Base-by-base conservation (phyloP, 805 yeast species). In the Pichia rugopelliculosa region DNA sequence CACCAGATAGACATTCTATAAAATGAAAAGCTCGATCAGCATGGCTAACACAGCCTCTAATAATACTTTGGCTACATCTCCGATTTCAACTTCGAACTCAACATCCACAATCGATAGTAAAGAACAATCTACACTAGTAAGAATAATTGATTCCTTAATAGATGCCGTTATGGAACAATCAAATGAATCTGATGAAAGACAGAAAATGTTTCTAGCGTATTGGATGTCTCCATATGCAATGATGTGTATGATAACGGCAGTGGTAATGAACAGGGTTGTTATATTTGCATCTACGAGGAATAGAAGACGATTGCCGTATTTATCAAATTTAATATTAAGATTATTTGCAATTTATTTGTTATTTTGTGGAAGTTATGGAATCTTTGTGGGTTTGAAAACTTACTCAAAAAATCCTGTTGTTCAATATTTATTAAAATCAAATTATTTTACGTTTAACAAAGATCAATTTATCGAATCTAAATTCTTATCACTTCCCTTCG, bases 161-260 rank as follows among this genome's bases (percentile, higher is more conserved):
- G 55, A 55, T 39, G 72, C 72, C 41, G 66, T 70, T 6, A 43
- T 57, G 26, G 63, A 63, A 42, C 70, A 65, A 47, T 58, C 69
- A 6, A 58, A 49, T 15, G 66, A 59, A 42, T 44, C 61, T 6
- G 36, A 36, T 25, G 44, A 47, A 17, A 26, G 26, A 17, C 34
- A 46, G 10, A 44, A 20, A 4, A 68, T 76, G 53, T 68, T 79
- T 74, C 58, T 73, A 43, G 65, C 70, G 23, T 77, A 75, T 54
- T 69, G 77, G 51, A 59, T 74, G 15, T 71, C 78, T 12, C 73
- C 74, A 0, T 77, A 73, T 56, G 76, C 81, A 2, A 60, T 72
- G 23, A 66, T 70, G 25, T 79, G 84, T 60, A 76, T 80, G 72
- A 57, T 75, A 9, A 76, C 80, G 53, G 85, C 83, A 1, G 64